phyloP scores from a whole-genome alignment of 495 filamentous ascomycete genomes.

The Penicillium dipodomyicola region DNA sequence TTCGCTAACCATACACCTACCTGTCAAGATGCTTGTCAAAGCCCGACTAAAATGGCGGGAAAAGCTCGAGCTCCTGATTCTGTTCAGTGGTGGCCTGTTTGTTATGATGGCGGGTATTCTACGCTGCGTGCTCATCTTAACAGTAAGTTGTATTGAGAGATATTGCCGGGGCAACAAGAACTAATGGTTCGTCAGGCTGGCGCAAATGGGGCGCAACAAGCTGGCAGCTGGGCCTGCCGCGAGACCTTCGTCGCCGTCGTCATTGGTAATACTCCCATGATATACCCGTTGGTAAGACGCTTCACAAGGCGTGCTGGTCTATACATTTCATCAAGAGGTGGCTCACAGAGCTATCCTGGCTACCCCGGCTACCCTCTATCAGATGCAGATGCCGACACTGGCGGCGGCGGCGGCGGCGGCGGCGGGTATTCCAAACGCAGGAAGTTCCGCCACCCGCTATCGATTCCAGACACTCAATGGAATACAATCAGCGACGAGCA shows the following conservation, averaged over 20 bases:
- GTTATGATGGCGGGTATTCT: constrained; percentile 59
- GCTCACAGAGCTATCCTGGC: constrained; percentile 20
- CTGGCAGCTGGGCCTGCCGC: constrained; percentile 61
- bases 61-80: constrained; percentile 52
- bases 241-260: constrained; percentile 62
- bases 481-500: constrained; percentile 42
- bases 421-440: constrained; percentile 25
- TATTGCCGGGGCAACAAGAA: background rate
- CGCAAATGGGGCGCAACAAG: constrained; percentile 50
- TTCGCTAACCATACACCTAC: constrained; percentile 6
- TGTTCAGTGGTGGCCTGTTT: constrained; percentile 60
- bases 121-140: constrained; percentile 56
- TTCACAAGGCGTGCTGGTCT: constrained; percentile 32
- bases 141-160: constrained; percentile 32
- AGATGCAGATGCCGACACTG: constrained; percentile 26
- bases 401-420: constrained; percentile 8
- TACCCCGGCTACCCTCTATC: constrained; percentile 36
- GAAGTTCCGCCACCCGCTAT: constrained; percentile 42
- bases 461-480: constrained; percentile 40
- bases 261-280: constrained; percentile 59
- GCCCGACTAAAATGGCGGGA: constrained; percentile 49
- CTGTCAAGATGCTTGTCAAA: constrained; percentile 51
- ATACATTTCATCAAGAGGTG: constrained; percentile 25
- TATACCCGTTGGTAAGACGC: constrained; percentile 52
- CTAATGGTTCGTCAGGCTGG: constrained; percentile 31